Evolutionary conservation across 495 filamentous ascomycete genomes (phyloP).

Genomic region (Penicillium daleae): DNA sequence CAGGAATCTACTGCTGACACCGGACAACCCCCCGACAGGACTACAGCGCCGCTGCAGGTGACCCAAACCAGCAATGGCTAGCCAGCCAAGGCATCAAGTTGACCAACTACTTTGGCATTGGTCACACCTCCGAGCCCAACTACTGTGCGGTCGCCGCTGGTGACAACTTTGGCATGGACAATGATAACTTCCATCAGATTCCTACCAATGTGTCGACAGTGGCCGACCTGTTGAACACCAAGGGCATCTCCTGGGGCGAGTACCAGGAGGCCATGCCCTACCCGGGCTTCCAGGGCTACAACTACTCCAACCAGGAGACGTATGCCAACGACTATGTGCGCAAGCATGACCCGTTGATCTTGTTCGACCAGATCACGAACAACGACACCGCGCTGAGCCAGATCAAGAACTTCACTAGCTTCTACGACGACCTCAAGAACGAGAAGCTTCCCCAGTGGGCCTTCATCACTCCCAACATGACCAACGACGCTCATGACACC

Average conservation of each 20-base stretch:
- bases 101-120: constrained; percentile 63
- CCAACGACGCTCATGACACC: constrained; percentile 73
- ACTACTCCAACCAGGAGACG: constrained; percentile 53
- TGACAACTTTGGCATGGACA: constrained; percentile 71
- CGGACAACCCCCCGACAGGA: too few species aligned
- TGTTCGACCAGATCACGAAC: constrained; percentile 60
- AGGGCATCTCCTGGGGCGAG: constrained; percentile 67
- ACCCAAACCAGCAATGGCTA: constrained; percentile 14
- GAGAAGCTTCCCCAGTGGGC: constrained; percentile 69
- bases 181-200: constrained; percentile 61
- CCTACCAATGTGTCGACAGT: constrained; percentile 67
- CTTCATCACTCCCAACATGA: constrained; percentile 79
- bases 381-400: constrained; percentile 55
- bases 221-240: constrained; percentile 68
- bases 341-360: constrained; percentile 72
- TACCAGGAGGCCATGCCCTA: constrained; percentile 73
- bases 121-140: constrained; percentile 74
- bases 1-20: too few species aligned
- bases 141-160: constrained; percentile 66
- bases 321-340: constrained; percentile 67
- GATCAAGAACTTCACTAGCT: constrained; percentile 70
- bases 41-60: constrained; percentile 54
- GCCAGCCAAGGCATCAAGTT: too few species aligned
- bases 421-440: constrained; percentile 58
- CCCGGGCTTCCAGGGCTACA: constrained; percentile 64